Base-by-base conservation (phyloP, 2,329 filamentous ascomycete genomes). In the Arthrobotrys musiformis region DNA sequence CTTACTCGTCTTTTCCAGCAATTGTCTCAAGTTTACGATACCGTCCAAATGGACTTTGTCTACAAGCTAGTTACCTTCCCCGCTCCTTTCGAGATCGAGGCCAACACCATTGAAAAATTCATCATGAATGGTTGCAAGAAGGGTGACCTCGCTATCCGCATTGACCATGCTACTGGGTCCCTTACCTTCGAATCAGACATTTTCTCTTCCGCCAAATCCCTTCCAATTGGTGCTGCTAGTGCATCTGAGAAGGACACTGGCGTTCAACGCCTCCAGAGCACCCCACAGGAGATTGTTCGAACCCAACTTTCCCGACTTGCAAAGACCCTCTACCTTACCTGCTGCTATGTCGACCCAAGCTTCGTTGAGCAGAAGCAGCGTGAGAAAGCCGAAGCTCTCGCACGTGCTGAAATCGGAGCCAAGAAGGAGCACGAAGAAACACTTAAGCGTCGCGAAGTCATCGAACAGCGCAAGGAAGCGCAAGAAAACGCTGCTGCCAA, bases 71-170 rank as follows among this genome's bases (percentile, higher is more conserved):
- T 95, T 79, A 89, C 95, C 82, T 99, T 99, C 88, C 95, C 95
- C 8, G 94, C 97, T 83, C 93, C 95, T 46, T 98, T 96, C 89
- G 92, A 97, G 85, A 93, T 98, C 80, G 92, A 89, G 79, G 90
- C 92, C 66, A 90, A 91, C 80, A 97, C 93, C 78, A 96, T 99
- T 80, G 95, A 99, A 87, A 99, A 98, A 86, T 99, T 99, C 88
- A 98, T 99, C 88, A 99, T 99, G 95, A 99, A 99, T 85, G 95
- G 95, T 79, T 98, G 97, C 89, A 99, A 99, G 90, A 99, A 99
- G 89, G 95, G 95, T 70, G 95, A 99, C 82, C 88, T 99, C 52
- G 92, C 95, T 66, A 96, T 99, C 81, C 93, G 95, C 78, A 93
- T 98, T 85, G 93, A 98, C 83, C 95, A 99, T 83, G 93, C 93